Evolutionary conservation across 169 alveolate genomes (phyloP), one percentile per base, ranked within the genome.

Genomic region (Condylostoma magnum): DNA sequence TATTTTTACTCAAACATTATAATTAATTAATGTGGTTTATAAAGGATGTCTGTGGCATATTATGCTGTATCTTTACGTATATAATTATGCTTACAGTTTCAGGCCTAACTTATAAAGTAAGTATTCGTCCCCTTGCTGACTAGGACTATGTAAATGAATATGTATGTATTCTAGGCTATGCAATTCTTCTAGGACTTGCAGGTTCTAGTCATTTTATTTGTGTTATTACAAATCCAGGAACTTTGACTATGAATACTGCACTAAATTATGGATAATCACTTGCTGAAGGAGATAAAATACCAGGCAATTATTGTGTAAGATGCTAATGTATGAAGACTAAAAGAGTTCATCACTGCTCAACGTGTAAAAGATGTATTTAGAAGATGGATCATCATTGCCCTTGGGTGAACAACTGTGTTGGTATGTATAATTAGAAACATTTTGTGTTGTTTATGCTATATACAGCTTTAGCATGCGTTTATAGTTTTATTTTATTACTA

Each of bases 351-450:
- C 99, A 97, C 76, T 97, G 99, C 81, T 89, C 90, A 67, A 83
- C 85, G 30, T 97, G 99, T 77, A 82, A 92, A 30, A 68, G 81
- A 44, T 97, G 99, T 51, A 91, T 97, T n/a, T 83, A 78, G n/a
- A 82, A 94, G 41, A 95, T 91, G 80, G 99, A 97, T 72, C 99
- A 97, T 81, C 99, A 97, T 76, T 97, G 99, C 65, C 98, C 97
- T 18, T 96, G 97, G 97, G 87, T 95, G 6, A 93, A 93, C 60
- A 90, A 93, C 56, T 95, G 98, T 75, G 88, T 95, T 1, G 98
- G 97, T 3, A 77, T 78, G 53, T 82, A 90, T 20, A 94, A 94
- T 60, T 90, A 94, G 57, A 77, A 69, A 36, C 41, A 51, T n/a
- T 87, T 85, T 43, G 51, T 90, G 25, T 8, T 77, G n/a, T 88